Evolutionary conservation across 1,139 yeast species (phyloP), one percentile per base, ranked within the genome.

Genomic region (Geotrichum aggregatum): DNA sequence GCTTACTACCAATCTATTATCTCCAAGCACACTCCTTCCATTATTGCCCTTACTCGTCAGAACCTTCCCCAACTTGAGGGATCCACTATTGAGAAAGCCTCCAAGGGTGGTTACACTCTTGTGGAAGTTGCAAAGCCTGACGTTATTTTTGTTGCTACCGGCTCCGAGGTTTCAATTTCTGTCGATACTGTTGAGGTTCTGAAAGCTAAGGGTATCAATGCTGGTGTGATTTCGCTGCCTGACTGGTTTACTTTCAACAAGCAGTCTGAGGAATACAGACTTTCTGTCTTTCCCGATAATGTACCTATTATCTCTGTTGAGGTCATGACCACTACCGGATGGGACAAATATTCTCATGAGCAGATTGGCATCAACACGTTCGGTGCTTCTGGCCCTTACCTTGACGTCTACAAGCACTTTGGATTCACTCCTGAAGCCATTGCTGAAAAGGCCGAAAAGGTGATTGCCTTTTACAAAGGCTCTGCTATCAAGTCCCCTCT

Each of bases 1-100:
- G 96, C 98, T 61, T 92, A 92, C 83, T 76, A 79, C 74, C 77
- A 77, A 63, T 87, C 98, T 54, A 66, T 92, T 60, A 82, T 79
- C 69, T 75, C 84, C 56, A 78, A 74, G 58, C 75, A 77, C 65
- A 88, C 96, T 54, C 98, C 99, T 62, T 79, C 94, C 56, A 76
- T 94, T 66, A 77, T 92, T 72, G 97, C 98, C 59, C 80, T 94
- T 63, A 83, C 98, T 55, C 91, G 99, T 80, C 98, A 94, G 78
- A 87, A 87, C 84, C 77, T 92, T 70, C 98, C 98, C 58, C 98
- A 92, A 75, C 82, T 92, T 69, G 95, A 83, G 71, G 96, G 96
- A 65, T 88, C 98, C 49, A 74, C 92, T 52, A 79, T 92, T 61
- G 98, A 88, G 78, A 84, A 84, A 75, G 98, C 98, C 54, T 60